Evolutionary conservation across 169 alveolate genomes (phyloP).

Genomic region (Cyclospora cayetanensis): DNA sequence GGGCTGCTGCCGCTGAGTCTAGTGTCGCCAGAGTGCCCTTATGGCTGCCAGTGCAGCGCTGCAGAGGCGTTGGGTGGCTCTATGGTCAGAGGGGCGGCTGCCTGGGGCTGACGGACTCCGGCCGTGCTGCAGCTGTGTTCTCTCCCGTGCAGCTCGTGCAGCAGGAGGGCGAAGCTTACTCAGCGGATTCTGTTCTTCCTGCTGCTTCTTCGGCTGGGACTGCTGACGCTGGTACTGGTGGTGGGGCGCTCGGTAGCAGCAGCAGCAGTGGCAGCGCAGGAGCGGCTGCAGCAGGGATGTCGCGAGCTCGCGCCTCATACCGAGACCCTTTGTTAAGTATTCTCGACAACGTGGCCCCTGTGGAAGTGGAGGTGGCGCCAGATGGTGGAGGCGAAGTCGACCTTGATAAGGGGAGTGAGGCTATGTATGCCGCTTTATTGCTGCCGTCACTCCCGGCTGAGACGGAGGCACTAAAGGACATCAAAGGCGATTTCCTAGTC

Average conservation of each 20-base stretch:
- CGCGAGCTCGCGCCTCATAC: not conserved
- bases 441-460: not conserved
- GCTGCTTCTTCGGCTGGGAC: too few relatives aligned
- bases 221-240: not conserved
- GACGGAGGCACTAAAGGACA: not conserved
- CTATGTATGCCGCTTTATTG: constrained; percentile 36
- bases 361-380: constrained; percentile 29
- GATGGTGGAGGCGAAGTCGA: not conserved
- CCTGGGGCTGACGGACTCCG: constrained; percentile 30
- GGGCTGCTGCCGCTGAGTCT: too few relatives aligned
- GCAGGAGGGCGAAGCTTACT: not conserved
- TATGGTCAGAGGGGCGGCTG: not conserved
- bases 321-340: not conserved
- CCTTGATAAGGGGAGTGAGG: not conserved
- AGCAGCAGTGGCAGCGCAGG: not conserved
- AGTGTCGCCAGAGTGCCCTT: not conserved
- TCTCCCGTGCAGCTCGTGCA: not conserved
- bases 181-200: too few relatives aligned
- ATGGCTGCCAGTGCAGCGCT: constrained; percentile 25
- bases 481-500: constrained; percentile 1
- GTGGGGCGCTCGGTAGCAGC: too few relatives aligned
- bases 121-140: constrained; percentile 4
- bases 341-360: constrained; percentile 19
- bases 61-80: constrained; percentile 44
- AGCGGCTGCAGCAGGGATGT: not conserved